Conservation (phyloP, 2,329 filamentous ascomycete species). For the Cladorrhinum sp. region DNA sequence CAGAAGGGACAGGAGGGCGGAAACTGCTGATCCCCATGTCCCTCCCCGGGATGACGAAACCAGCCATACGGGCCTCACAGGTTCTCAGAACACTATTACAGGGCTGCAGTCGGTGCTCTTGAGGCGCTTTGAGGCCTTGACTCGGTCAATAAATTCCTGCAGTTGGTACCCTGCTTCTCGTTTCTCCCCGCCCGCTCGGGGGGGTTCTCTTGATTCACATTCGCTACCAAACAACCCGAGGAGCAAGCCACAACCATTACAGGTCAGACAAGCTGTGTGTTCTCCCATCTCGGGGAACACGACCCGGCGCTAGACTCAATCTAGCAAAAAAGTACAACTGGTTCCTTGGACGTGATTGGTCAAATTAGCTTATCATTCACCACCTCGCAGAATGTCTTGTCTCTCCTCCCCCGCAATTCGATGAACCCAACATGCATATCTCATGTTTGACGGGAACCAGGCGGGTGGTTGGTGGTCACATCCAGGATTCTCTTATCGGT, state of each 20-base stretch:
- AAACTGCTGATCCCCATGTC: neutral
- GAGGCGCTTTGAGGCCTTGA: too few relatives aligned
- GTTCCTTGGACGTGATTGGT: neutral
- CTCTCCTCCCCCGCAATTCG: neutral
- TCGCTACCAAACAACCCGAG: neutral
- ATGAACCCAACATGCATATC: neutral
- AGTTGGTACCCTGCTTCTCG: neutral
- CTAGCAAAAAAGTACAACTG: slow-evolving; percentile 17
- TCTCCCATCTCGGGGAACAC: neutral
- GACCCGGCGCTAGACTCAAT: slow-evolving; percentile 13
- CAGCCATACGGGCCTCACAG: neutral
- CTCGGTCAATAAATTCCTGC: neutral
- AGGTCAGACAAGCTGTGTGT: neutral
- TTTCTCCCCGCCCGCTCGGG: neutral
- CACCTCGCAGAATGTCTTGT: neutral
- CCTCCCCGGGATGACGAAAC: neutral
- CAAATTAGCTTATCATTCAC: neutral
- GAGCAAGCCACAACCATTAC: neutral
- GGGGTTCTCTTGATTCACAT: neutral
- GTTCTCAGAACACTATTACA: neutral
- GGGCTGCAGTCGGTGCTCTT: too few relatives aligned
- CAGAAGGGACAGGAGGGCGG: neutral
- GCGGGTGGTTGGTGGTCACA: neutral
- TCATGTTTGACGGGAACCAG: neutral
- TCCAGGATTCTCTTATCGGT: slow-evolving; percentile 2